Base-by-base conservation (phyloP, 148 eudicot genomes). In the Beta vulgaris region DNA sequence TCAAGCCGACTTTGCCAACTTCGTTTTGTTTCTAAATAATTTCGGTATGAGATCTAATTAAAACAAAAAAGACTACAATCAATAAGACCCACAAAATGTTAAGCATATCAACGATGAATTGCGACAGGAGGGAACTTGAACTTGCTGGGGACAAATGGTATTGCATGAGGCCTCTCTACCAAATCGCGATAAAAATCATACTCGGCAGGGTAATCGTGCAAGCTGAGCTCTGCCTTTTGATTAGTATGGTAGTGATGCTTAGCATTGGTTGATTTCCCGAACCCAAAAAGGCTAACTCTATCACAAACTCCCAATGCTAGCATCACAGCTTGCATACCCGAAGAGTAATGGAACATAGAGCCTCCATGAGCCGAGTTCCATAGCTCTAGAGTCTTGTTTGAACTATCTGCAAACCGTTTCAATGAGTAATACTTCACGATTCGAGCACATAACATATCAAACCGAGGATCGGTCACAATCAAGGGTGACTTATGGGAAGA, bases 291-390 rank as follows among this genome's bases (percentile, higher is more conserved):
- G 60, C 93, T 86, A 37, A 94, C 96, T 48, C 68, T 78, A 8
- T 94, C 97, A 79, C 98, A 94, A 55, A 90, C 73, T 40, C 97
- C 98, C 65, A 87, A 43, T 40, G 98, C 91, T 54, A 94, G 73
- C 89, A 88, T 82, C 55, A 94, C 88, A 12, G 98, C 98, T 76
- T 94, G 98, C 96, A 91, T 87, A 53, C 97, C 98, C 0, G 97
- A 94, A 37, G 98, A 94, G 84, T 94, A 91, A 80, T 94, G 98
- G 76, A 94, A 94, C 68, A 86, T 60, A n/a, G 81, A 42, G 10
- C 96, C 97, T 7, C 85, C 98, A 42, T 91, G 96, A 28, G 91
- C 82, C 9, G 81, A 36, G 10, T 68, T 85, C 98, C 97, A 94
- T 21, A 80, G 78, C 53, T 85, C 90, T 2, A 87, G 14, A 39